Evolutionary conservation across 2,329 filamentous ascomycete genomes (phyloP).

Genomic region (Aureobasidium leucospermi): DNA sequence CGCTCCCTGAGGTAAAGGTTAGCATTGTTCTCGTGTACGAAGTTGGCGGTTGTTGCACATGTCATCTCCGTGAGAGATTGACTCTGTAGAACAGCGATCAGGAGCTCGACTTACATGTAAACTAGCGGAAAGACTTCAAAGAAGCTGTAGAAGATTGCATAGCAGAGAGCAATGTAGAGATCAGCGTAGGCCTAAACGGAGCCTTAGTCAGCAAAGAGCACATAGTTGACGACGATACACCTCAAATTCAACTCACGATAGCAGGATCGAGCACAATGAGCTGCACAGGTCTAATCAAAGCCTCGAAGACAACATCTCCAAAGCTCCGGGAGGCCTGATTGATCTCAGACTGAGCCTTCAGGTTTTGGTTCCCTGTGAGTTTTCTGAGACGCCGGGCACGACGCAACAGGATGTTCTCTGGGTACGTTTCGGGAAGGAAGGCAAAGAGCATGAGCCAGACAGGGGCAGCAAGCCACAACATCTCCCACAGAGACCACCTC

Average conservation of each 20-base stretch:
- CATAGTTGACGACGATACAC: too few species aligned
- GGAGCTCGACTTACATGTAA: neutral
- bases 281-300: constrained; percentile 53
- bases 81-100: neutral
- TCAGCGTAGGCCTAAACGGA: constrained; percentile 36
- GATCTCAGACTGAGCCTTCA: constrained; percentile 56
- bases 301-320: constrained; percentile 42
- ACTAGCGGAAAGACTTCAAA: constrained; percentile 27
- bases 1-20: neutral
- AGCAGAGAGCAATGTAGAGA: constrained; percentile 27
- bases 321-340: constrained; percentile 46
- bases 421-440: constrained; percentile 57
- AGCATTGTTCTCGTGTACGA: too few species aligned
- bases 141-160: constrained; percentile 53
- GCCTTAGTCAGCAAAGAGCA: neutral
- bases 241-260: constrained; percentile 29
- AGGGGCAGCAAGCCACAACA: constrained; percentile 54
- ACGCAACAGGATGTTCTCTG: constrained; percentile 51
- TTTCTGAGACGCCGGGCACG: constrained; percentile 53
- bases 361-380: constrained; percentile 45
- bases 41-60: too few species aligned
- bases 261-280: constrained; percentile 51
- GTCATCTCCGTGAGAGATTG: too few species aligned
- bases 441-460: constrained; percentile 53
- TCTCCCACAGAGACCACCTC: constrained; percentile 60